Conservation (phyloP, 257 asterid species). For the Thymus quinquecostatus region DNA sequence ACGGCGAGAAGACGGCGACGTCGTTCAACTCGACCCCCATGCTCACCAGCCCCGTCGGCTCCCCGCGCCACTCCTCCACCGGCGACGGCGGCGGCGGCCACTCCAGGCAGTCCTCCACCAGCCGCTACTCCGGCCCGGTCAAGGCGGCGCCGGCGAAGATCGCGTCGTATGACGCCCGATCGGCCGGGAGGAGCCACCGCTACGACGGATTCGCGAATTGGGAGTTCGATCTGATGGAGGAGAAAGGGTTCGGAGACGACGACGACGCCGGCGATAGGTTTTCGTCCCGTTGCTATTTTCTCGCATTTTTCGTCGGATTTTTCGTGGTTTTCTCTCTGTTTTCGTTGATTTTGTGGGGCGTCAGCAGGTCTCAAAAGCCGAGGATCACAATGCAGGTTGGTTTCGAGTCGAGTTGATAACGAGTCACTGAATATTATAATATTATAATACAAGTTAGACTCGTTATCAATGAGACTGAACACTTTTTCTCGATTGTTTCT, state of each 20-base stretch:
- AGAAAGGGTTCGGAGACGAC: constrained; percentile 60
- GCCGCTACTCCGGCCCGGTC: constrained; percentile 74
- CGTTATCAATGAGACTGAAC: too few relatives aligned
- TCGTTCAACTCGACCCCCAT: constrained; percentile 81
- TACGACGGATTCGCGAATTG: constrained; percentile 43
- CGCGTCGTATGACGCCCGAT: constrained; percentile 58
- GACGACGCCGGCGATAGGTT: constrained; percentile 29
- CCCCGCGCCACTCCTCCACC: constrained; percentile 74
- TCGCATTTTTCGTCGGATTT: constrained; percentile 55
- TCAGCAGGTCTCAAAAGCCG: constrained; percentile 67
- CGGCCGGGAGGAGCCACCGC: constrained; percentile 36
- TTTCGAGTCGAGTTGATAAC: too few relatives aligned
- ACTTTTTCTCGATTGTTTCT: too few relatives aligned
- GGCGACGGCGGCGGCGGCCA: constrained; percentile 51
- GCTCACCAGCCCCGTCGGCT: constrained; percentile 65
- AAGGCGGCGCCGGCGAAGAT: constrained; percentile 62
- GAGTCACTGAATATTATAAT: too few relatives aligned
- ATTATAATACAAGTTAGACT: too few relatives aligned
- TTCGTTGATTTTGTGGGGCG: constrained; percentile 65
- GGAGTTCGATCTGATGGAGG: constrained; percentile 62
- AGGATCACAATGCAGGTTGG: constrained; percentile 58
- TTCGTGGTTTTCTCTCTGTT: constrained; percentile 58
- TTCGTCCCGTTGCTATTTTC: constrained; percentile 59
- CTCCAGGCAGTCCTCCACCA: constrained; percentile 86
- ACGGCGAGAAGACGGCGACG: constrained; percentile 74